A percentile compares a stretch with the other conserved stretches of the same genome.
These are phyloP conservation scores for Agaricales sp. DNA, from an alignment of 1,284 basidiomycete genomes.

Conservation along the genomic window DNA sequence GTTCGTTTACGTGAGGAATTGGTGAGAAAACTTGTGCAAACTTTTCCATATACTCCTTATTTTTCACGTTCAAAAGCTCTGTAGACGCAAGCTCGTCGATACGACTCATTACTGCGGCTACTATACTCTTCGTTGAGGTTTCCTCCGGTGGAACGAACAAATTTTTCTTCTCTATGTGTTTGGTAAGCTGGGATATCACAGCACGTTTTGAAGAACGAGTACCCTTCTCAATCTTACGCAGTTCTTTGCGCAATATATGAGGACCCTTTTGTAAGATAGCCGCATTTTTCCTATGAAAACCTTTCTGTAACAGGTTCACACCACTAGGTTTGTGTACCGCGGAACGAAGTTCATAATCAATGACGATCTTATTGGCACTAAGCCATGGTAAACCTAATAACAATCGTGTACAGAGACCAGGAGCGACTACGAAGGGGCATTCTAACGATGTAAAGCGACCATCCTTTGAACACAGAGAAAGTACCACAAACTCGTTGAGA, in stretches of 20 bases:
- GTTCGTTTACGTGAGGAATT: slow-evolving; percentile 9
- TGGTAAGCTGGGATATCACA: background rate
- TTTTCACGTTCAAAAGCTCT: slow-evolving; percentile 6
- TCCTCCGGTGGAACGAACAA: background rate
- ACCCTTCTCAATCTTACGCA: background rate
- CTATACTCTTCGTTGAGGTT: background rate
- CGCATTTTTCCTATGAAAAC: too few species aligned
- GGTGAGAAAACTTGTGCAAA: slow-evolving; percentile 10
- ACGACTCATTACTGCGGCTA: slow-evolving; percentile 8
- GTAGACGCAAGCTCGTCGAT: slow-evolving; percentile 11
- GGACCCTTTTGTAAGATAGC: background rate
- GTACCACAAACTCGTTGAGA: slow-evolving; percentile 1
- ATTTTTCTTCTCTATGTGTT: background rate
- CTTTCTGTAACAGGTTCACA: slow-evolving; percentile 12
- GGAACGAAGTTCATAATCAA: slow-evolving; percentile 12
- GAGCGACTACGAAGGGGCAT: slow-evolving; percentile 10
- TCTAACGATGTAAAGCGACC: slow-evolving; percentile 5
- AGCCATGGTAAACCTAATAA: slow-evolving; percentile 17
- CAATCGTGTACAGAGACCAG: slow-evolving; percentile 11
- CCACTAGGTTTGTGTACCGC: slow-evolving; percentile 11
- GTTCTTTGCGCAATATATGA: background rate
- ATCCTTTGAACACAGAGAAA: slow-evolving; percentile 1
- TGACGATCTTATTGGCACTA: slow-evolving; percentile 14
- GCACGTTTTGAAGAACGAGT: too few species aligned
- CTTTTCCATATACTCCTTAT: slow-evolving; percentile 9